Percentiles rank a stretch among this genome's conserved stretches.
phyloP scores from a whole-genome alignment of 257 asterid species.

The Knoxia roxburghii region DNA sequence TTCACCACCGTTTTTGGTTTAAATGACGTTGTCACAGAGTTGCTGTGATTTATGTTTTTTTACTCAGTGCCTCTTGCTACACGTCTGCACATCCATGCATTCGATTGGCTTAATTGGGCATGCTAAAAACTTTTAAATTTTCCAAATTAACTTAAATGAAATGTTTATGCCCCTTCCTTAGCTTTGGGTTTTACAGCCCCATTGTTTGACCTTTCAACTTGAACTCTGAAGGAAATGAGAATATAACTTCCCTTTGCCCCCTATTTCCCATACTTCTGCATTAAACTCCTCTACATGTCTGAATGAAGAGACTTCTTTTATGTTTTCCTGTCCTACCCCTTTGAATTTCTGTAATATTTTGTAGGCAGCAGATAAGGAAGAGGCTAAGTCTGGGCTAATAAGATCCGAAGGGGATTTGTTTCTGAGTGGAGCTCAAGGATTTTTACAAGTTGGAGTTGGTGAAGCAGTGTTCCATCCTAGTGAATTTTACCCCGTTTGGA shows the following conservation, averaged over 20 bases:
- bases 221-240: background rate
- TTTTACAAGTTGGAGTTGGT: slow-evolving; percentile 28
- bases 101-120: background rate
- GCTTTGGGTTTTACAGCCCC: background rate
- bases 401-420: slow-evolving; percentile 83
- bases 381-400: slow-evolving; percentile 54
- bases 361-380: slow-evolving; percentile 69
- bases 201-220: background rate
- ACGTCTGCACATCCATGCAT: too few species aligned
- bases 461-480: slow-evolving; percentile 65
- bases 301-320: background rate
- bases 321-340: background rate
- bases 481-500: slow-evolving; percentile 64
- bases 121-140: background rate
- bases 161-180: background rate
- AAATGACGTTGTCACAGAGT: background rate
- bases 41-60: background rate
- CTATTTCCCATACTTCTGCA: background rate
- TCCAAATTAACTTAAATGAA: background rate
- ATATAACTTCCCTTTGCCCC: background rate
- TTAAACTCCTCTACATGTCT: background rate
- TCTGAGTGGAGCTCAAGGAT: slow-evolving; percentile 53
- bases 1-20: background rate
- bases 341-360: slow-evolving; percentile 11
- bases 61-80: background rate